A percentile compares a stretch with the other conserved stretches of the same genome.
phyloP scores from a whole-genome alignment of 768 basidiomycete genomes.

The Lentinula boryana region DNA sequence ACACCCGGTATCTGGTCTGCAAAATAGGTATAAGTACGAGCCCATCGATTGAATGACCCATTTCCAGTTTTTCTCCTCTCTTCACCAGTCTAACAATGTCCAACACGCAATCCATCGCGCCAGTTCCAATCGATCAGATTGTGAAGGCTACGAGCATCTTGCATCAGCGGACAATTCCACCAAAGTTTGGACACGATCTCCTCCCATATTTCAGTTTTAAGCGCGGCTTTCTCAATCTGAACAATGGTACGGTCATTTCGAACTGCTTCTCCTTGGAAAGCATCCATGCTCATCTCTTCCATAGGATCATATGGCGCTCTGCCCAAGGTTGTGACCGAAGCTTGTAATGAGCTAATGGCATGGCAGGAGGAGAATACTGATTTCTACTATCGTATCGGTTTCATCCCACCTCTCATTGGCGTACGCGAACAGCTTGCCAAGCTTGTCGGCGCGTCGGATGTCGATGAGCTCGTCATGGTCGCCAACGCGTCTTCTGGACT shows the following conservation, averaged over 20 bases:
- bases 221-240: not conserved
- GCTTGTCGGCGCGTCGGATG: constrained; percentile 38
- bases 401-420: constrained; percentile 25
- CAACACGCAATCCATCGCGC: not conserved
- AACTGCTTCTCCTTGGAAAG: constrained; percentile 3
- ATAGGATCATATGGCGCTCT: constrained; percentile 56
- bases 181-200: not conserved
- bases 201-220: constrained; percentile 1
- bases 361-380: constrained; percentile 51
- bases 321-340: constrained; percentile 44
- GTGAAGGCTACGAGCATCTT: not conserved
- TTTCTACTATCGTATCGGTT: constrained; percentile 40
- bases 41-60: not conserved
- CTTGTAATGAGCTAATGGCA: constrained; percentile 31
- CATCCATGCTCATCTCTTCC: constrained; percentile 18
- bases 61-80: not conserved
- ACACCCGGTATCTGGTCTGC: not conserved
- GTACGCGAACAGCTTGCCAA: constrained; percentile 43
- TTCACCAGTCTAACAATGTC: not conserved
- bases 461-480: constrained; percentile 52
- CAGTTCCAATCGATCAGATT: not conserved
- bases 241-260: not conserved
- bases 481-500: constrained; percentile 60
- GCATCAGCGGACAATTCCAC: not conserved
- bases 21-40: not conserved